Conservation (phyloP, 179 eudicot genomes). For the Silene coronaria region DNA sequence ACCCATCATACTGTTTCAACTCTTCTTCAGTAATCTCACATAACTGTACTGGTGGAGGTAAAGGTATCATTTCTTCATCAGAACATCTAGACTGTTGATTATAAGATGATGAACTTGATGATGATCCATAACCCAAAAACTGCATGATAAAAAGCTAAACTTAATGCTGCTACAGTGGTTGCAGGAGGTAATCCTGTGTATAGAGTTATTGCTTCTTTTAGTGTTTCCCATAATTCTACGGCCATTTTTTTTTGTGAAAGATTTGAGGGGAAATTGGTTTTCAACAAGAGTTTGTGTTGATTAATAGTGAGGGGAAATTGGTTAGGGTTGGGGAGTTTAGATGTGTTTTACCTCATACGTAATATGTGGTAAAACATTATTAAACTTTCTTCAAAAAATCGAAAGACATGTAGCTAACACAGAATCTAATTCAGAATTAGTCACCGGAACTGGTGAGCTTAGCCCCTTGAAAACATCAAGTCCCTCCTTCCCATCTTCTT, state of each 20-base stretch:
- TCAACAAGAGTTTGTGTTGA: no score
- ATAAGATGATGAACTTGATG: neutral
- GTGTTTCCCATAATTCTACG: conserved; percentile 56
- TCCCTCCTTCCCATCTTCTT: no score
- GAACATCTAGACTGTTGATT: conserved; percentile 15
- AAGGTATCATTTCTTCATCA: conserved; percentile 48
- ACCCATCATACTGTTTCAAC: conserved; percentile 52
- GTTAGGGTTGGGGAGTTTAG: no score
- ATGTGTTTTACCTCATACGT: neutral
- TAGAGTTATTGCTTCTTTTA: conserved; percentile 50
- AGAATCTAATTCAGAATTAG: no score
- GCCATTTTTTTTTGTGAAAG: conserved; percentile 37
- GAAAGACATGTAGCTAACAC: no score
- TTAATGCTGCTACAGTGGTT: conserved; percentile 49
- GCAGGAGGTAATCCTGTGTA: conserved; percentile 67
- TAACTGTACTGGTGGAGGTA: conserved; percentile 60
- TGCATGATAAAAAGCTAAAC: conserved; percentile 53
- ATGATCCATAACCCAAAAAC: conserved; percentile 44
- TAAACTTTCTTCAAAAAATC: no score
- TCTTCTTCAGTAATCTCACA: conserved; percentile 62
- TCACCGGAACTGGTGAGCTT: no score
- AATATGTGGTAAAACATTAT: no score
- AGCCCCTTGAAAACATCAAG: no score
- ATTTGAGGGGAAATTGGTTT: neutral
- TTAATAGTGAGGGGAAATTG: no score